Evolutionary conservation across 306 rosid species (phyloP), one percentile per base, ranked within the genome.

Genomic region (Sophora flavescens): DNA sequence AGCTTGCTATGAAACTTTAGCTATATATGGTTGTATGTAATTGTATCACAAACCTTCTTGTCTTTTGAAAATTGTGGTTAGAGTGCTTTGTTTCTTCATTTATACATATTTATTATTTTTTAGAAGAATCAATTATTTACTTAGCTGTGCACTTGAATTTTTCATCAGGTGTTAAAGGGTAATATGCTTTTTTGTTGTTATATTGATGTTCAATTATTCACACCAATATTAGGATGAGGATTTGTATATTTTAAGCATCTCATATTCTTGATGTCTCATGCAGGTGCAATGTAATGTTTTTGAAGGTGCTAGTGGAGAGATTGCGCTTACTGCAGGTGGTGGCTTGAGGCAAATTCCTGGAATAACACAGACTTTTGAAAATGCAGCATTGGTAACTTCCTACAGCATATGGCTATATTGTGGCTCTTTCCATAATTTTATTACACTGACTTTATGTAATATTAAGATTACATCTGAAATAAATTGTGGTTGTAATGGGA

Each of bases 251-350:
- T 65, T 72, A 14, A 52, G 65, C 63, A 66, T 79, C 59, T 84
- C 67, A 45, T 47, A 33, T 54, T 17, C 9, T 64, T 63, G 53
- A 61, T 83, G 47, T 83, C 71, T 76, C 32, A 36, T 81, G 81
- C 95, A 94, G 98, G 91, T 82, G 47, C 98, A 94, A 32, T 90
- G 95, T 80, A 91, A 94, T 82, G 91, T 89, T 79, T 94, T 94
- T 63, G 89, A 94, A 88, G 98, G 97, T 70, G 95, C 82, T 59
- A 84, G 75, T 54, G 96, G 94, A 72, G 95, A 94, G 68, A 82
- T 90, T 72, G 90, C 97, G 56, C 96, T 94, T 38, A 94, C 98
- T 18, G 89, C 85, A 52, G 97, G 68, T 76, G 96, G 98, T 17
- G 98, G 96, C 59, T 76, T 90, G 90, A 90, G 98, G 85, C 91